Conservation (phyloP, 148 eudicot species). For the Chenopodium album region DNA sequence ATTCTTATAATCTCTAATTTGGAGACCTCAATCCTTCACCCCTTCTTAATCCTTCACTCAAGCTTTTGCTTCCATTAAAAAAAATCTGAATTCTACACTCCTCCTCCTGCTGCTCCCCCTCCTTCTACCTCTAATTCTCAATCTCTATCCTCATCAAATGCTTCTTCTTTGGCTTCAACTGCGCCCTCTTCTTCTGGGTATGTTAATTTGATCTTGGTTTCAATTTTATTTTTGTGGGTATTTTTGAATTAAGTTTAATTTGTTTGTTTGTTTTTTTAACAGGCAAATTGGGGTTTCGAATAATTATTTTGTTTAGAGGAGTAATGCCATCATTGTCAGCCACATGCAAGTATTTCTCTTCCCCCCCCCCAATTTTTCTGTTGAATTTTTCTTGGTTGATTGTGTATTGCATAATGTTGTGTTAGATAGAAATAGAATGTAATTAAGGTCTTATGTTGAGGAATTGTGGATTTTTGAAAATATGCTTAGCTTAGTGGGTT, state of each 20-base stretch:
- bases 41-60: constrained; percentile 74
- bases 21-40: constrained; percentile 20
- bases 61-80: constrained; percentile 68
- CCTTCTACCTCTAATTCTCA: constrained; percentile 42
- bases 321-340: constrained; percentile 80
- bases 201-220: not conserved
- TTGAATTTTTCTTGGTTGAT: not conserved
- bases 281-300: constrained; percentile 29
- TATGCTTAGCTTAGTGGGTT: not conserved
- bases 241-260: not conserved
- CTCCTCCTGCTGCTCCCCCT: constrained; percentile 47
- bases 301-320: constrained; percentile 34
- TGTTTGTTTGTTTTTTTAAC: not conserved
- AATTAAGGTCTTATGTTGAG: not conserved
- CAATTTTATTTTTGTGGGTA: not conserved
- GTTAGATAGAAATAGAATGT: not conserved
- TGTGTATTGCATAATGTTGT: not conserved
- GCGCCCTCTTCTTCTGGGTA: constrained; percentile 44
- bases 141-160: constrained; percentile 17
- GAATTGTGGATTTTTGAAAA: not conserved
- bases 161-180: constrained; percentile 4
- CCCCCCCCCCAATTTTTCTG: too few species aligned
- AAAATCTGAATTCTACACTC: constrained; percentile 69
- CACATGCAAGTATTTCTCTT: constrained; percentile 58
- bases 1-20: too few species aligned